Evolutionary conservation across 805 yeast species (phyloP).

Genomic region (Blastobotrys muscicola): DNA sequence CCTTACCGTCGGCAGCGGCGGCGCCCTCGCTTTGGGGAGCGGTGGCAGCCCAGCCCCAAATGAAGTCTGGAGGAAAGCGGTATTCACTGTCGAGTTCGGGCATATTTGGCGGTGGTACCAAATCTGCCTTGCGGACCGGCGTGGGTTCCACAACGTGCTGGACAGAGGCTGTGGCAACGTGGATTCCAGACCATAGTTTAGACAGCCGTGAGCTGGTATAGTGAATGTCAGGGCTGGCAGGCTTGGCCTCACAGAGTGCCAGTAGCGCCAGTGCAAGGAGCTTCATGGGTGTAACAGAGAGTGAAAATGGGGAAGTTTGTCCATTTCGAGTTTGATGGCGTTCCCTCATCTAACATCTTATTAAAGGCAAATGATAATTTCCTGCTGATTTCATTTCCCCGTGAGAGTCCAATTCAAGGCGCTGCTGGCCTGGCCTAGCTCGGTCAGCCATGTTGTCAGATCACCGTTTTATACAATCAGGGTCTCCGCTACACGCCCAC

Average conservation of each 20-base stretch:
- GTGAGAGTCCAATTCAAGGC: too few species aligned
- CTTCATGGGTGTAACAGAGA: too few species aligned
- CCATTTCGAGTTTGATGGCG: too few species aligned
- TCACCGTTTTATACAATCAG: too few species aligned
- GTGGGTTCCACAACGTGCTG: slow-evolving; percentile 7
- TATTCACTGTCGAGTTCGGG: slow-evolving; percentile 2
- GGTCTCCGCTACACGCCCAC: too few species aligned
- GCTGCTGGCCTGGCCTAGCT: too few species aligned
- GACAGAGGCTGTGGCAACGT: slow-evolving; percentile 5
- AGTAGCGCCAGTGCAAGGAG: too few species aligned
- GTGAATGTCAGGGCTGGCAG: not conserved
- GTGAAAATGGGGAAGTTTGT: too few species aligned
- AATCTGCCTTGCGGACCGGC: slow-evolving; percentile 7
- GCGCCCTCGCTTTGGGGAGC: slow-evolving; percentile 32
- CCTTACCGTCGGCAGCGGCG: slow-evolving; percentile 26
- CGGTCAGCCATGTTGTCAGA: too few species aligned
- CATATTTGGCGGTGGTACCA: slow-evolving; percentile 13
- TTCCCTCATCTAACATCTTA: too few species aligned
- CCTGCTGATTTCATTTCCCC: too few species aligned
- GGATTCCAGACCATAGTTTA: slow-evolving; percentile 12
- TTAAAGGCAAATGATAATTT: too few species aligned
- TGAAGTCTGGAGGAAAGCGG: slow-evolving; percentile 7
- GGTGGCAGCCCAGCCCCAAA: slow-evolving; percentile 27
- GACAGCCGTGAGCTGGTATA: slow-evolving; percentile 5
- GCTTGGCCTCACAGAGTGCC: not conserved